Evolutionary conservation across 305 asterid species (phyloP).

Genomic region (Fraxinus paxiana): DNA sequence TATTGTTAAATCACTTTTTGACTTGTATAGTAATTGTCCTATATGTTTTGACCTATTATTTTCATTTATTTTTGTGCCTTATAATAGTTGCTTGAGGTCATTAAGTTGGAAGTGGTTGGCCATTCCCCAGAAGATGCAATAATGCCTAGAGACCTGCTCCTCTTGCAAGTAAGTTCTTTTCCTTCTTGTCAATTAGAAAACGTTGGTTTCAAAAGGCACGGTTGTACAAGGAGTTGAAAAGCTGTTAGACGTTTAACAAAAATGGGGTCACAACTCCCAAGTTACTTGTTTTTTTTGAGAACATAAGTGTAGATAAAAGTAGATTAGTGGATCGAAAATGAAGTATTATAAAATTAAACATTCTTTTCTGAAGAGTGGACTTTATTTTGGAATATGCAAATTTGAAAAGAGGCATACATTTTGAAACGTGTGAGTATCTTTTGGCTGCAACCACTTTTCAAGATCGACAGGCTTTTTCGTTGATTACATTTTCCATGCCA

Average conservation of each 20-base stretch:
- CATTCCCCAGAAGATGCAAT: conserved; percentile 72
- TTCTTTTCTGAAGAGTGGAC: neutral
- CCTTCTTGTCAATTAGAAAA: neutral
- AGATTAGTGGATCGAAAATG: neutral
- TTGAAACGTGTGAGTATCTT: neutral
- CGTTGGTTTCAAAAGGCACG: neutral
- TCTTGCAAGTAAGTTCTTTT: conserved; percentile 59
- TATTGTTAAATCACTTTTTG: neutral
- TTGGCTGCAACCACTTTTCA: neutral
- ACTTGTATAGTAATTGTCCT: neutral
- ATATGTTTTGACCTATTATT: neutral
- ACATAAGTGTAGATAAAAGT: neutral
- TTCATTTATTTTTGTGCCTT: conserved; percentile 14
- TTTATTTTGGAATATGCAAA: neutral
- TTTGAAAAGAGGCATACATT: neutral
- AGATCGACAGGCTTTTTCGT: neutral
- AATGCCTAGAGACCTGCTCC: conserved; percentile 78
- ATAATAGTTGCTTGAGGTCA: conserved; percentile 81
- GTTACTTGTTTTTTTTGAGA: neutral
- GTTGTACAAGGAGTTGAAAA: neutral
- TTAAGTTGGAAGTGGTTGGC: conserved; percentile 73
- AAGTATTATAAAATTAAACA: neutral
- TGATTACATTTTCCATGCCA: neutral
- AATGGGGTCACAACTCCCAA: neutral
- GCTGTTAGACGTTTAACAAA: neutral